Evolutionary conservation across 1,139 yeast genomes (phyloP), one percentile per base, ranked within the genome.

Genomic region (Pichia cactophila): DNA sequence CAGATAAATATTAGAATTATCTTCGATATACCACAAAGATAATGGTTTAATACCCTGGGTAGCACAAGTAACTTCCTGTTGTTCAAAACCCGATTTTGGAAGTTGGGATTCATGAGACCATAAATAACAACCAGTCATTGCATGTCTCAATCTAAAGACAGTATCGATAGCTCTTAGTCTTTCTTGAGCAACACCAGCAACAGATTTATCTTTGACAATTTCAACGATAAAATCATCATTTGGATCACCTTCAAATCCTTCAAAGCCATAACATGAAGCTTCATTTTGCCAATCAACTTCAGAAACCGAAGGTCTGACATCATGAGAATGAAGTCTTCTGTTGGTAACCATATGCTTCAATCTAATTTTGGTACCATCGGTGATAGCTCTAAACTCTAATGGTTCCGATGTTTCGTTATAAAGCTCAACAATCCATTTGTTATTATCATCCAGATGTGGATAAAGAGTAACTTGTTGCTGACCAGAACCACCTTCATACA

Each of bases 261-360:
- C 87, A 63, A 69, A 86, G 20, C 99, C 99, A 64, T 94, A 94
- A 66, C 88, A 81, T 17, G 95, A 81, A 29, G 81, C 95, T 71
- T 94, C 99, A 69, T 87, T 87, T 70, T 89, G 95, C 95, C 97
- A 94, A 63, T 92, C 98, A 59, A 83, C 83, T 64, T 84, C 90
- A 54, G 90, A 76, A 29, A 90, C 95, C 20, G 97, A 95, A 28
- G 97, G 90, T 64, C 94, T 84, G 65, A 87, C 86, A 66, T 92
- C 97, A 65, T 94, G 98, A 29, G 97, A 86, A 68, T 94, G 98
- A 63, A 94, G 77, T 71, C 98, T 81, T 65, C 92, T 81, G 48
- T 75, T 74, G 28, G 96, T 80, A 49, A 70, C 64, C 45, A 72
- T 64, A 68, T 94, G 98, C 60, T 70, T 72, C 62, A 94, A 75